These are phyloP conservation scores for Trichoderma asperelloides DNA, from an alignment of 495 filamentous ascomycete genomes.

Conservation along the genomic window DNA sequence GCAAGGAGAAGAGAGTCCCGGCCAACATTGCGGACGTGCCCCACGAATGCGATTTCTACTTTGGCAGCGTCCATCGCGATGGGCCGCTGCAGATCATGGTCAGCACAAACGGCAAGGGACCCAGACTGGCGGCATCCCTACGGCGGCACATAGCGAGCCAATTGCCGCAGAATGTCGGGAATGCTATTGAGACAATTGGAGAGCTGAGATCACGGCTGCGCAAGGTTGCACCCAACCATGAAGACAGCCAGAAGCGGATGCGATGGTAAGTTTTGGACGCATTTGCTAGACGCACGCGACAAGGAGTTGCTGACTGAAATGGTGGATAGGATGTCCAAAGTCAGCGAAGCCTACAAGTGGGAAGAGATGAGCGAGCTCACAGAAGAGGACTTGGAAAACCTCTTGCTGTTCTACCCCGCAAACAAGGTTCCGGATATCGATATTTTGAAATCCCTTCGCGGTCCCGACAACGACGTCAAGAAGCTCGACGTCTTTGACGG, in stretches of 20 bases:
- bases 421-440: conserved; percentile 38
- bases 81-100: conserved; percentile 97
- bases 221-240: conserved; percentile 57
- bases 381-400: conserved; percentile 71
- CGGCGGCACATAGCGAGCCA: conserved; percentile 69
- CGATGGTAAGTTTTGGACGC: conserved; percentile 51
- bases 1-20: conserved; percentile 72
- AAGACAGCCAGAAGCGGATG: conserved; percentile 86
- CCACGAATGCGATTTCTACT: conserved; percentile 96
- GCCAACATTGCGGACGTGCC: conserved; percentile 97
- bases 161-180: conserved; percentile 67
- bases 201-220: conserved; percentile 69
- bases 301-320: neutral
- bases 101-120: conserved; percentile 93
- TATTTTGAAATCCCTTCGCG: conserved; percentile 39
- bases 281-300: neutral
- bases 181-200: conserved; percentile 77
- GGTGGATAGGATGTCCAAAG: conserved; percentile 63
- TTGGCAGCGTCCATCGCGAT: conserved; percentile 89
- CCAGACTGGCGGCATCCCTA: conserved; percentile 80
- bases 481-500: conserved; percentile 46
- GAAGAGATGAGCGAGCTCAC: conserved; percentile 80
- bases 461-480: conserved; percentile 33
- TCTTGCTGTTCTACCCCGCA: conserved; percentile 61
- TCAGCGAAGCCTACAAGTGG: conserved; percentile 80